phyloP scores from a whole-genome alignment of 1,284 basidiomycete genomes.

The Takashimella koratensis region DNA sequence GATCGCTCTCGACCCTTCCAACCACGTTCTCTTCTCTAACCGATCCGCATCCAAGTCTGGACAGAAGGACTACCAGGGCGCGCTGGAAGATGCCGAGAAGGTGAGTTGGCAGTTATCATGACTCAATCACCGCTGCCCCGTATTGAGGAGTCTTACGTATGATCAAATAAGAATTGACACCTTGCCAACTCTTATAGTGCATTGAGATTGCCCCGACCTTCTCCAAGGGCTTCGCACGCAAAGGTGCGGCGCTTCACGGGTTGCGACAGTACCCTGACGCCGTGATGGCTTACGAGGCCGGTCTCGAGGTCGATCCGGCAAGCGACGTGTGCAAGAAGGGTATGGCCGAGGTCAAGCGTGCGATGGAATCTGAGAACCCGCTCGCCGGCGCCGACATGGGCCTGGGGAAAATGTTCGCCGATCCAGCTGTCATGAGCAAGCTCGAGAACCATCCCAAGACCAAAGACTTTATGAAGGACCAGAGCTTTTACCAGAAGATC shows the following conservation, averaged over 20 bases:
- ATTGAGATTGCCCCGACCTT: slow-evolving; percentile 76
- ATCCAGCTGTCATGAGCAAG: slow-evolving; percentile 78
- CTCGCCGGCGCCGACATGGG: slow-evolving; percentile 52
- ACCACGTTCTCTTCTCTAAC: slow-evolving; percentile 91
- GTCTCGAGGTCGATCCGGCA: slow-evolving; percentile 71
- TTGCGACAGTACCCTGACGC: slow-evolving; percentile 74
- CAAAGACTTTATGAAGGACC: slow-evolving; percentile 74
- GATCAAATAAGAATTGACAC: too few relatives aligned
- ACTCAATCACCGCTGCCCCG: too few relatives aligned
- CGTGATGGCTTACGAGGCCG: slow-evolving; percentile 62
- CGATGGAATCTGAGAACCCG: slow-evolving; percentile 48
- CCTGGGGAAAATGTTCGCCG: slow-evolving; percentile 75
- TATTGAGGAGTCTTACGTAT: too few relatives aligned
- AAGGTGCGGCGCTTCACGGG: slow-evolving; percentile 93
- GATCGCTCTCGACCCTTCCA: slow-evolving; percentile 73
- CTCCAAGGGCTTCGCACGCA: slow-evolving; percentile 87
- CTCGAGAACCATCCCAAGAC: slow-evolving; percentile 84
- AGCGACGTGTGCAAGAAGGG: slow-evolving; percentile 80
- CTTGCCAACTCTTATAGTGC: slow-evolving; percentile 49
- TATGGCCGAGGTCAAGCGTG: slow-evolving; percentile 77
- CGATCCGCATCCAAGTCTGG: slow-evolving; percentile 85
- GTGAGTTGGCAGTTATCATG: slow-evolving; percentile 51
- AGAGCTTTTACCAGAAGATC: slow-evolving; percentile 66
- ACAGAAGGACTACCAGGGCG: slow-evolving; percentile 70
- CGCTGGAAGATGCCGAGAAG: slow-evolving; percentile 86